Evolutionary conservation across 768 basidiomycete genomes (phyloP), one percentile per base, ranked within the genome.

Genomic region (Boletus speciosus): DNA sequence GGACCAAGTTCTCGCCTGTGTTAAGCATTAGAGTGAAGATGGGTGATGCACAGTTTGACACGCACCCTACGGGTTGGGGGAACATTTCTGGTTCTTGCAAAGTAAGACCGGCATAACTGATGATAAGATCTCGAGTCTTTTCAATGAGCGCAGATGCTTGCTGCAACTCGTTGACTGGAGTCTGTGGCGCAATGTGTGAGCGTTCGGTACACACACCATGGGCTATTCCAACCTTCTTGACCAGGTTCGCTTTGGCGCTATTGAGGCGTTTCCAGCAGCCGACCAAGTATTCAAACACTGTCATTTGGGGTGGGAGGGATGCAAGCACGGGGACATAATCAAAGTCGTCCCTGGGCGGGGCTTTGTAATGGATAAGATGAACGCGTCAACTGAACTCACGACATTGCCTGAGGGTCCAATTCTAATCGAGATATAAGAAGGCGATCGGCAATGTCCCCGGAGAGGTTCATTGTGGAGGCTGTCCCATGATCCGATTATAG

Each of bases 71-170:
- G 10, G 94, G 95, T 61, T 97, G 92, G 45, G 93, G 90, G 61
- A 99, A 98, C 88, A 98, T 95, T 37, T 85, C 85, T 1, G 95
- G 90, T 55, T 95, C 94, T 71, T 95, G 93, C 10, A 99, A 75
- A 23, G 81, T 88, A 45, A 98, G 78, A 6, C 94, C 95, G 11
- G 86, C 82, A 72, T 97, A 97, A 52, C 88, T 92, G 59, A 98
- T 82, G 47, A 98, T 71, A 15, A 97, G 77, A 52, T 88, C 81
- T n/a, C 88, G 85, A 36, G 90, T 67, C 68, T 85, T 91, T 40
- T 93, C 89, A 21, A 93, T 75, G n/a, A 81, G 69, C 29, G 66
- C 70, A 11, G 81, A 70, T 32, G 90, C 93, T 59, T 74, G 74
- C 56, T 85, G 79, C 8, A 81, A 76, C 45, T 87, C 85, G 21